Percentiles rank a stretch among this genome's conserved stretches.
Evolutionary conservation across 495 filamentous ascomycete genomes (phyloP).

Genomic region (Talaromyces trachyspermus): DNA sequence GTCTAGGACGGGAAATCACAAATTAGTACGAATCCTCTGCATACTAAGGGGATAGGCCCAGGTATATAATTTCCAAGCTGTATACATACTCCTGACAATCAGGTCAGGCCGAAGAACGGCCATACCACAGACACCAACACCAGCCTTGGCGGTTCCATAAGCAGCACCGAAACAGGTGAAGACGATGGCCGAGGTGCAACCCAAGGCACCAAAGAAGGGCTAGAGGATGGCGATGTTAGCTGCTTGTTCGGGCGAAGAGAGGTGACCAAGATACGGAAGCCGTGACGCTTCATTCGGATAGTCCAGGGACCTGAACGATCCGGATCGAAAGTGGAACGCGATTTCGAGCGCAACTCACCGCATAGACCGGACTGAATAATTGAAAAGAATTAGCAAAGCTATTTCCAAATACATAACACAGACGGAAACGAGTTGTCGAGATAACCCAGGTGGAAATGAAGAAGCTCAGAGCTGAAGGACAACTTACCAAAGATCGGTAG

Average conservation of each 20-base stretch:
- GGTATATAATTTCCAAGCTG: too few relatives aligned
- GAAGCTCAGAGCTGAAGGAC: constrained; percentile 13
- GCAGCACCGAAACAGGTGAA: constrained; percentile 98
- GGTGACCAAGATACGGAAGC: too few relatives aligned
- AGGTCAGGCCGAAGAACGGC: constrained; percentile 95
- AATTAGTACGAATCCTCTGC: neutral
- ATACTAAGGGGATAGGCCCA: too few relatives aligned
- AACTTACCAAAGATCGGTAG: constrained; percentile 61
- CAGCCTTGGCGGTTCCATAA: constrained; percentile 98
- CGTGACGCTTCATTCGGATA: too few relatives aligned
- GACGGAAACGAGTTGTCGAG: too few relatives aligned
- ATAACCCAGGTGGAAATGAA: too few relatives aligned
- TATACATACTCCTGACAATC: constrained; percentile 98
- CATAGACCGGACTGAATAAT: constrained; percentile 82
- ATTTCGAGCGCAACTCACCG: constrained; percentile 64
- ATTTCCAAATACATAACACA: too few relatives aligned
- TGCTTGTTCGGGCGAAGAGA: too few relatives aligned
- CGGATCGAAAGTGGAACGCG: neutral
- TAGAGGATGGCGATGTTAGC: constrained; percentile 31
- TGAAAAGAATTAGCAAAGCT: constrained; percentile 4
- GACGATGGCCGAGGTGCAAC: constrained; percentile 95
- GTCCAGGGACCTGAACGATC: too few relatives aligned
- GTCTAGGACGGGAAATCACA: constrained; percentile 64
- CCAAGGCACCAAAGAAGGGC: constrained; percentile 99
- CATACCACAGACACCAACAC: constrained; percentile 97